Percentiles rank a stretch among this genome's conserved stretches.
phyloP scores from a whole-genome alignment of 495 filamentous ascomycete species.

The Aspergillus egyptiacus region DNA sequence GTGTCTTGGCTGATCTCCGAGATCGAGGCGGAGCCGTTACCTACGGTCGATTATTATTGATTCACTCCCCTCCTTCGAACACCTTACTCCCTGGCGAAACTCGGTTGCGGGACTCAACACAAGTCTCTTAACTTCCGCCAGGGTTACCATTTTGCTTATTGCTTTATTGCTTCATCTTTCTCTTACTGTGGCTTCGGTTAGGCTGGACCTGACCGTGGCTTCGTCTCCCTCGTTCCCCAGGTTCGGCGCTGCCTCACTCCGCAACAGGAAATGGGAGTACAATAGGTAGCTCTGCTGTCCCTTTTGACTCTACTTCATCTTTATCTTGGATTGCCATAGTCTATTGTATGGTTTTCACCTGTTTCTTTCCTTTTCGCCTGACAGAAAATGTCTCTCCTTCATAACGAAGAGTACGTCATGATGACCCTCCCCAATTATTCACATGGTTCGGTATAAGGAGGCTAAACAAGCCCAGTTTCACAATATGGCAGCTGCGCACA shows the following conservation, averaged over 20 bases:
- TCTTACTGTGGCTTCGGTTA: constrained; percentile 16
- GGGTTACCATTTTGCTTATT: constrained; percentile 6
- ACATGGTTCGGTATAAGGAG: background rate
- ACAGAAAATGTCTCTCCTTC: constrained; percentile 77
- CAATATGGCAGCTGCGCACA: constrained; percentile 87
- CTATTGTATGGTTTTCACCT: background rate
- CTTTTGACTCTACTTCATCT: constrained; percentile 3
- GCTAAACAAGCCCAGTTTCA: constrained; percentile 56
- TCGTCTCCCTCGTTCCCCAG: constrained; percentile 9
- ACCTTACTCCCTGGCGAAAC: background rate
- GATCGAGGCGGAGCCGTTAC: background rate
- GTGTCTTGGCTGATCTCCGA: constrained; percentile 16
- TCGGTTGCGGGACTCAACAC: background rate
- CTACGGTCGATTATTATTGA: background rate
- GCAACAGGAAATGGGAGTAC: constrained; percentile 9
- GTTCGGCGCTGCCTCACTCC: constrained; percentile 10
- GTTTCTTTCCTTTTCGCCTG: background rate
- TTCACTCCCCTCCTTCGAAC: constrained; percentile 1
- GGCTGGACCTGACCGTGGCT: constrained; percentile 35
- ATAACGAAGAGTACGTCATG: constrained; percentile 84
- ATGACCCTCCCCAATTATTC: constrained; percentile 1
- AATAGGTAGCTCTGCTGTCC: constrained; percentile 4
- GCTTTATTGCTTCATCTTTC: constrained; percentile 11
- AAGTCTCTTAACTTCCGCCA: constrained; percentile 4
- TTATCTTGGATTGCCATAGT: constrained; percentile 1